phyloP scores from a whole-genome alignment of 352 stramenopile genomes.

The Phytopythium ostracodes region DNA sequence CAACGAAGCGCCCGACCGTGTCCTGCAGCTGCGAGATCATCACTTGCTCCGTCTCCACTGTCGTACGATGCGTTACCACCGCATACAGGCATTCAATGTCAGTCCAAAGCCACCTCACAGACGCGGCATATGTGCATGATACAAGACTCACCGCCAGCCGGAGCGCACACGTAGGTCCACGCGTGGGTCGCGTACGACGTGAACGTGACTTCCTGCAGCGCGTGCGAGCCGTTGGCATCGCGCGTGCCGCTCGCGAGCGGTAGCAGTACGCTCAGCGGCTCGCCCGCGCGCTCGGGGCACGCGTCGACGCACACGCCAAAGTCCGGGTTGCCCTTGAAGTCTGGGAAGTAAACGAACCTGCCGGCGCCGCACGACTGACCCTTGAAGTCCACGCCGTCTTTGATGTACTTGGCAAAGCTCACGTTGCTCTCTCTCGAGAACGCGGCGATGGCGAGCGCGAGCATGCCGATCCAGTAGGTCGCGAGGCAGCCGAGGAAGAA shows the following conservation, averaged over 20 bases:
- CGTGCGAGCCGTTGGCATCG: conserved; percentile 25
- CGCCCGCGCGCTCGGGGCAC: conserved; percentile 38
- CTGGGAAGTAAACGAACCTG: conserved; percentile 73
- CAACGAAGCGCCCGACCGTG: conserved; percentile 69
- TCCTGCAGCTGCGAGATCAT: conserved; percentile 76
- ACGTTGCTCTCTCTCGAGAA: conserved; percentile 66
- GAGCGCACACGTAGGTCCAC: conserved; percentile 68
- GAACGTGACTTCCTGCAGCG: conserved; percentile 43
- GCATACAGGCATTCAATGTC: neutral
- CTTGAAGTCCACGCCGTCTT: conserved; percentile 73
- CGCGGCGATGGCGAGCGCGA: conserved; percentile 57
- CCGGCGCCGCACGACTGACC: conserved; percentile 44
- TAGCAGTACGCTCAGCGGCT: conserved; percentile 45
- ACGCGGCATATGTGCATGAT: neutral
- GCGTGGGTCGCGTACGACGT: conserved; percentile 61
- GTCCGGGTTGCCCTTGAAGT: conserved; percentile 59
- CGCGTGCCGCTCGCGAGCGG: conserved; percentile 32
- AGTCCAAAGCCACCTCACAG: neutral
- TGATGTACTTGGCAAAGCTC: conserved; percentile 73
- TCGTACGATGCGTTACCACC: neutral
- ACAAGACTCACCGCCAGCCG: conserved; percentile 35
- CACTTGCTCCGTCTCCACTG: conserved; percentile 44
- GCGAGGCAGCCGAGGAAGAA: conserved; percentile 49
- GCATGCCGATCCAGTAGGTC: conserved; percentile 76
- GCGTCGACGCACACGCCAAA: conserved; percentile 73